Evolutionary conservation across 2,329 filamentous ascomycete species (phyloP), one percentile per base, ranked within the genome.

Genomic region (Fusarium anthophilum): DNA sequence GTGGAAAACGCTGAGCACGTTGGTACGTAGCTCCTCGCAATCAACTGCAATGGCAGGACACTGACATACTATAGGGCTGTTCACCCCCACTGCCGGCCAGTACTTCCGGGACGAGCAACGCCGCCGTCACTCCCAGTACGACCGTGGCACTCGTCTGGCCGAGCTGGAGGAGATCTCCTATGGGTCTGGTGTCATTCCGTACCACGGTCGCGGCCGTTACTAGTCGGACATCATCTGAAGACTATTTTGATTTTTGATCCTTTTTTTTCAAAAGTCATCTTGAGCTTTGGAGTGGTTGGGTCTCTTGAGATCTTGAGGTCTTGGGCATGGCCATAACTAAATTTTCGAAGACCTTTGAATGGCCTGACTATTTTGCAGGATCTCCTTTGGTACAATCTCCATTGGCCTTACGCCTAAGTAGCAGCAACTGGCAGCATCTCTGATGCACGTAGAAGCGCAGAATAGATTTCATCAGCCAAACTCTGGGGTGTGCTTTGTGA

Each of bases 1-100:
- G 92, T 93, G 69, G 93, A 97, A 80, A 97, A 96, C 80, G 94
- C 94, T 4, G 92, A 94, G 80, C 91, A 94, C 79, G 91, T 96
- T 75, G 95, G 95, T 91, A 81, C 81, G 91, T 87, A 63, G 14
- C 24, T 8, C 6, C 28, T 17, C 10, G 3, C 11, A 8, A 41
- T 18, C 24, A 35, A 18, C 15, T 17, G 22, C 10, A 18, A 28
- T n/a, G 1, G 39, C 17, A 30, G 17, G 18, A 8, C 20, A n/a
- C 59, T 70, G 14, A 63, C 48, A n/a, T 37, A 37, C 35, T 37
- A 37, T 37, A 94, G 92, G 92, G 1, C 88, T 97, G 0, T 97
- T 95, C 81, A 94, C 94, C 7, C 94, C 94, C 10, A 92, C 93
- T 73, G 91, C 92, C 53, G 91, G 91, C 22, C 92, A 94, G 79